Conservation (phyloP, 192 early-diverging fungal species). For the Coemansia sp. region DNA sequence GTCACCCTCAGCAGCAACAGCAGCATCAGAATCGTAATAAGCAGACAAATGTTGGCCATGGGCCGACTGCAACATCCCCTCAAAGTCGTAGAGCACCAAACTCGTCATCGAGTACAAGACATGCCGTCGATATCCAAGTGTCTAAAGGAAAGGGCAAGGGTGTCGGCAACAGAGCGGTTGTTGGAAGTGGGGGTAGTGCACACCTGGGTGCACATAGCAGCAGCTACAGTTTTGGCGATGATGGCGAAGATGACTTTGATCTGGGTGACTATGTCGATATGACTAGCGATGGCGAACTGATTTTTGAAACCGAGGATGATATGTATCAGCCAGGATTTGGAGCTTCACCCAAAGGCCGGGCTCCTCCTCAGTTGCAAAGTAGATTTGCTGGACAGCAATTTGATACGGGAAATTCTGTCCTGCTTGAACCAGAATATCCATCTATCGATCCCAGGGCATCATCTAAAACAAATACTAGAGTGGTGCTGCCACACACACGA, state of each 20-base stretch:
- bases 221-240: constrained; percentile 11
- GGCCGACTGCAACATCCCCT: background rate
- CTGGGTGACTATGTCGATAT: constrained; percentile 37
- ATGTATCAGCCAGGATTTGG: constrained; percentile 4
- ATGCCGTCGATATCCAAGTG: constrained; percentile 24
- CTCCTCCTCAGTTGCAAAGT: constrained; percentile 14
- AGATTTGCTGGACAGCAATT: constrained; percentile 25
- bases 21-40: no score
- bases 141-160: constrained; percentile 8
- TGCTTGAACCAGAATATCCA: constrained; percentile 35
- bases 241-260: constrained; percentile 31
- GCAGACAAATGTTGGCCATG: no score
- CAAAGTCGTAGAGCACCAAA: background rate
- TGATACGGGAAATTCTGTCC: constrained; percentile 19
- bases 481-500: background rate
- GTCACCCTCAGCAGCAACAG: background rate
- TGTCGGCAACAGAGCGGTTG: background rate
- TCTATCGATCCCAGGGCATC: background rate
- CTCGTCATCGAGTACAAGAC: background rate
- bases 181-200: background rate
- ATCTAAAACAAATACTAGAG: background rate
- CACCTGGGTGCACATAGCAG: background rate
- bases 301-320: constrained; percentile 14
- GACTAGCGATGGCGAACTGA: constrained; percentile 19
- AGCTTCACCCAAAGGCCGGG: background rate